phyloP scores from a whole-genome alignment of 2,329 filamentous ascomycete genomes.

The Colletotrichum sp. region DNA sequence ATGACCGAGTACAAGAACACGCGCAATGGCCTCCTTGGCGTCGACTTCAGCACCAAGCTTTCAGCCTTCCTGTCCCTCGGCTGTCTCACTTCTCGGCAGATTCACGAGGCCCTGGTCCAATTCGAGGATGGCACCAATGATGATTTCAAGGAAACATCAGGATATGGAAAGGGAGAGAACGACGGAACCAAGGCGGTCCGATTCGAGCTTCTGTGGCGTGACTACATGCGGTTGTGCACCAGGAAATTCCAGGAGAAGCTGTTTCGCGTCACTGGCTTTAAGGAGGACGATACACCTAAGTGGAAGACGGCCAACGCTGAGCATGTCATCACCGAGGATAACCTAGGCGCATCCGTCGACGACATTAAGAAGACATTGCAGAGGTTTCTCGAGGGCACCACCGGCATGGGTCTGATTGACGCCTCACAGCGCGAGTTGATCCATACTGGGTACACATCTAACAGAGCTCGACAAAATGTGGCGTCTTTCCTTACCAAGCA shows the following conservation, averaged over 20 bases:
- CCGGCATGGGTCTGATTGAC: slow-evolving; percentile 79
- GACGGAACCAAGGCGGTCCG: slow-evolving; percentile 72
- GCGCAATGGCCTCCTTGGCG: slow-evolving; percentile 72
- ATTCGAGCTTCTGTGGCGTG: slow-evolving; percentile 78
- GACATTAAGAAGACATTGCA: slow-evolving; percentile 55
- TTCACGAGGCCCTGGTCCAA: slow-evolving; percentile 69
- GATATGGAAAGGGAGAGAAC: slow-evolving; percentile 75
- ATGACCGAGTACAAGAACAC: slow-evolving; percentile 72
- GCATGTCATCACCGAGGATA: slow-evolving; percentile 40
- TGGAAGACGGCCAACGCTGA: slow-evolving; percentile 54
- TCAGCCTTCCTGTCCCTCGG: slow-evolving; percentile 77
- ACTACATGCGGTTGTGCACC: slow-evolving; percentile 81
- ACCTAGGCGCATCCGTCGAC: slow-evolving; percentile 24
- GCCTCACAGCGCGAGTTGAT: slow-evolving; percentile 77
- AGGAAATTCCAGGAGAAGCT: slow-evolving; percentile 71
- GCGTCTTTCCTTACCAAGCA: slow-evolving; percentile 77
- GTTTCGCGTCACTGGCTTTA: slow-evolving; percentile 70
- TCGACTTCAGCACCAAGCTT: slow-evolving; percentile 77
- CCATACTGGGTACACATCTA: slow-evolving; percentile 79
- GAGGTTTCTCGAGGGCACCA: slow-evolving; percentile 70
- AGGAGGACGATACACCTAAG: slow-evolving; percentile 45
- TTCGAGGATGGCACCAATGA: slow-evolving; percentile 69
- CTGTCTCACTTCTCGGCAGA: slow-evolving; percentile 73
- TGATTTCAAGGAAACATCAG: slow-evolving; percentile 45
- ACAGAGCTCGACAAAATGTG: slow-evolving; percentile 78